Percentiles rank a stretch among this genome's conserved stretches.
Conservation (phyloP, 164 flowering plant species). For the Magnolia sinica region DNA sequence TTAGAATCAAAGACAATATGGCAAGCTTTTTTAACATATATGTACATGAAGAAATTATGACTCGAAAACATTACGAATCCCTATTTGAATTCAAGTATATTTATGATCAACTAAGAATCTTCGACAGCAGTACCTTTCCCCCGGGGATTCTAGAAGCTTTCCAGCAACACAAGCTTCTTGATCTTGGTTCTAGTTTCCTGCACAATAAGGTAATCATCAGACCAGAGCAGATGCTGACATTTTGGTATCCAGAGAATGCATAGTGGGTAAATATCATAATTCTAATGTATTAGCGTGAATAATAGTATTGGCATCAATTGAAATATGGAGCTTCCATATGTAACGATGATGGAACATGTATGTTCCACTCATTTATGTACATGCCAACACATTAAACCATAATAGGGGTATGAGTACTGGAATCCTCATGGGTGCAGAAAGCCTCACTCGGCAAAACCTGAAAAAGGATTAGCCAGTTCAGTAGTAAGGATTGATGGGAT, state of each 20-base stretch:
- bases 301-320: background rate
- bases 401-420: background rate
- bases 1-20: no score
- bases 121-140: slow-evolving; percentile 51
- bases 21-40: no score
- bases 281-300: background rate
- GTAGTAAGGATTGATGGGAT: background rate
- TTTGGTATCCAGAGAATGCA: background rate
- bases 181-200: slow-evolving; percentile 88
- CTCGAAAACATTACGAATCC: background rate
- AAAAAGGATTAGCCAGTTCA: background rate
- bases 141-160: slow-evolving; percentile 59
- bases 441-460: background rate
- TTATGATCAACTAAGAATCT: background rate
- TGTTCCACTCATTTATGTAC: background rate
- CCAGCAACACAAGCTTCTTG: slow-evolving; percentile 93
- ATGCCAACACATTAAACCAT: background rate
- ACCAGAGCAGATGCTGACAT: background rate
- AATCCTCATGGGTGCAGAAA: background rate
- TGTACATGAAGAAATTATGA: no score
- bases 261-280: slow-evolving; percentile 1
- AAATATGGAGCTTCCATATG: background rate
- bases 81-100: background rate
- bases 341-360: background rate
- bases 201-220: slow-evolving; percentile 15